Conservation (phyloP, 1,284 basidiomycete genomes). For the Athelia sp. region DNA sequence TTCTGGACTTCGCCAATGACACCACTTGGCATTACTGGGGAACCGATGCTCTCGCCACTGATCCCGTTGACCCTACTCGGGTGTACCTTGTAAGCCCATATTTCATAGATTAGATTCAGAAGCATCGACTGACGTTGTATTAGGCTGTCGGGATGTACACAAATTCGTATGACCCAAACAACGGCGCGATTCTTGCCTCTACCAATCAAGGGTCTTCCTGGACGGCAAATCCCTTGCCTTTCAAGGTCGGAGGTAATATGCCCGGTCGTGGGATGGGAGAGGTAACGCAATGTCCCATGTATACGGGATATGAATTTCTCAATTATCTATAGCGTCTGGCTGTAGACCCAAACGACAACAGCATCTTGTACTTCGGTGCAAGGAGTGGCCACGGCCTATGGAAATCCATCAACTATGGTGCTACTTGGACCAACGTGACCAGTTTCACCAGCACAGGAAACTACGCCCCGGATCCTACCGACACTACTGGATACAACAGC, state of each 20-base stretch:
- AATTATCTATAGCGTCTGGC: constrained; percentile 43
- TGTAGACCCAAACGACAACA: constrained; percentile 58
- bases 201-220: constrained; percentile 53
- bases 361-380: constrained; percentile 57
- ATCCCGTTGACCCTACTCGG: constrained; percentile 50
- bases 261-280: constrained; percentile 50
- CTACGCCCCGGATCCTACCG: constrained; percentile 50
- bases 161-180: constrained; percentile 61
- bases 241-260: constrained; percentile 69
- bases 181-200: constrained; percentile 61
- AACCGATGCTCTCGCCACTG: constrained; percentile 58
- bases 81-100: constrained; percentile 40
- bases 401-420: constrained; percentile 56
- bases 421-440: constrained; percentile 52
- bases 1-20: constrained; percentile 55
- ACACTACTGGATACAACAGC: constrained; percentile 49
- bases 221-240: constrained; percentile 44
- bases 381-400: constrained; percentile 59
- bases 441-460: constrained; percentile 54
- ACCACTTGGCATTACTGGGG: constrained; percentile 61
- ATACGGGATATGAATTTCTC: too few relatives aligned
- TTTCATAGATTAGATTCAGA: not conserved
- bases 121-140: not conserved
- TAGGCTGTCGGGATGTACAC: constrained; percentile 64
- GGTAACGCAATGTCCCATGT: too few relatives aligned